These are phyloP conservation scores for Barnettozyma pratensis DNA, from an alignment of 805 yeast species.

Conservation along the genomic window DNA sequence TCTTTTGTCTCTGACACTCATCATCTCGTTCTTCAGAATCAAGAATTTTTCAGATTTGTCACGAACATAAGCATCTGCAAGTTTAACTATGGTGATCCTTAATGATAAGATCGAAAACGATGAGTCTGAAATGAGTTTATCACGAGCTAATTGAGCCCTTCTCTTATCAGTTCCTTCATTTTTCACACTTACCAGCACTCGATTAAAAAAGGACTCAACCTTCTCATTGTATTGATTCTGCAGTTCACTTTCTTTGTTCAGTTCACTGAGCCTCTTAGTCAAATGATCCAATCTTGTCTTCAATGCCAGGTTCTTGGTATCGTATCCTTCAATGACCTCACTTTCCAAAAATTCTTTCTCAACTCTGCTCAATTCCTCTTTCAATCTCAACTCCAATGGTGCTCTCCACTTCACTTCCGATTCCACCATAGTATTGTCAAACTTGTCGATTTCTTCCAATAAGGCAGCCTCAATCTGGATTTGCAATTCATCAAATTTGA, in stretches of 20 bases:
- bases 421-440: background rate
- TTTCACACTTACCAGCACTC: background rate
- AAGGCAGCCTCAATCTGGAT: background rate
- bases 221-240: background rate
- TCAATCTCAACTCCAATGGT: background rate
- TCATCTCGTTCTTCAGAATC: background rate
- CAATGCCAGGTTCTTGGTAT: background rate
- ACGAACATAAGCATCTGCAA: background rate
- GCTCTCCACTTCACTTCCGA: background rate
- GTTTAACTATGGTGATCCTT: background rate
- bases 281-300: background rate
- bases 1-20: background rate
- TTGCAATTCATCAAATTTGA: background rate
- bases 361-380: background rate
- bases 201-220: background rate
- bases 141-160: background rate
- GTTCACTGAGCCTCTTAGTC: background rate
- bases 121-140: background rate
- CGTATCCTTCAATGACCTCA: background rate
- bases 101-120: background rate
- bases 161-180: background rate
- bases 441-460: background rate
- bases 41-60: background rate
- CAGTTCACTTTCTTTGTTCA: background rate
- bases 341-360: background rate